A percentile compares a stretch with the other conserved stretches of the same genome.
phyloP scores from a whole-genome alignment of 352 stramenopile species.

The Phytophthora pluvialis region DNA sequence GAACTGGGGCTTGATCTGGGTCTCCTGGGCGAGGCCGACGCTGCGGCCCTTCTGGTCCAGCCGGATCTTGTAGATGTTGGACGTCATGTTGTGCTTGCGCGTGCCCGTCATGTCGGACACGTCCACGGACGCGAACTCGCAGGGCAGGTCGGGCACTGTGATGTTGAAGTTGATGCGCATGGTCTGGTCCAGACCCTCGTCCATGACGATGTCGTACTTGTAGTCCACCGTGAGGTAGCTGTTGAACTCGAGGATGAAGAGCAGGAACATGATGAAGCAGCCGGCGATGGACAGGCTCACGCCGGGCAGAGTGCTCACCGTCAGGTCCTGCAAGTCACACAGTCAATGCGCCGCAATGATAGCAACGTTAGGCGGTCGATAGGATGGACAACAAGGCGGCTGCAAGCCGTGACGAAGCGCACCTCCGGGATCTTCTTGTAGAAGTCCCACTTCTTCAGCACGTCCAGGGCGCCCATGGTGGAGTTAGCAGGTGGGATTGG shows the following conservation, averaged over 20 bases:
- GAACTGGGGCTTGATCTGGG: conserved; percentile 80
- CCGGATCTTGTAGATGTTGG: conserved; percentile 98
- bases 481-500: not conserved
- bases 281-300: conserved; percentile 85
- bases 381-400: not conserved
- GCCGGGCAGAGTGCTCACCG: conserved; percentile 84
- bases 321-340: conserved; percentile 66
- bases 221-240: conserved; percentile 87
- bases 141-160: conserved; percentile 96
- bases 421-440: conserved; percentile 94
- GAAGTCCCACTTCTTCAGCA: conserved; percentile 92
- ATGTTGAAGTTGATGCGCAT: conserved; percentile 99
- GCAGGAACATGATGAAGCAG: conserved; percentile 90
- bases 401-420: not conserved
- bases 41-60: conserved; percentile 86
- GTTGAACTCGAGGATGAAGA: conserved; percentile 92
- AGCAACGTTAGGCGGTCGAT: conserved; percentile 7
- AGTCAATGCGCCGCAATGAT: conserved; percentile 1
- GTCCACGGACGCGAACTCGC: conserved; percentile 96
- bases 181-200: conserved; percentile 84
- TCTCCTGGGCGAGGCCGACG: conserved; percentile 89
- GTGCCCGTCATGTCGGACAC: conserved; percentile 97
- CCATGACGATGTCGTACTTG: conserved; percentile 91
- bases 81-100: conserved; percentile 98
- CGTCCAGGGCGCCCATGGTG: conserved; percentile 84